phyloP scores from a whole-genome alignment of 371 early-diverging fungal species.

The Mortierella sp. region DNA sequence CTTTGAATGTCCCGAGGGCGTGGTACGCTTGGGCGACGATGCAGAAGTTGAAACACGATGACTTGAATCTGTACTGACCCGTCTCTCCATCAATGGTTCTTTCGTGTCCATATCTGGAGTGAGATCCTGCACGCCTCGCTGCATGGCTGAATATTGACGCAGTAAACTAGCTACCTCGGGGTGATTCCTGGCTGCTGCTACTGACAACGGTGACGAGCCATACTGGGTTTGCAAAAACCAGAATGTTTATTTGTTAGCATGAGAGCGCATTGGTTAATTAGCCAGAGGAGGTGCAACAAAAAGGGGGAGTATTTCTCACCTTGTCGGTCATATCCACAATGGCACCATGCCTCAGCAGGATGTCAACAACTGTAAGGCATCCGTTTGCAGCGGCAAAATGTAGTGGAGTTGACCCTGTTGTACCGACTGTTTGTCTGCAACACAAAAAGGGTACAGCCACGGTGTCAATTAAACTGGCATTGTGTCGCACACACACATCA shows the following conservation, averaged over 20 bases:
- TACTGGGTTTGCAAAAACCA: too few relatives aligned
- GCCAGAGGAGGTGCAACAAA: too few relatives aligned
- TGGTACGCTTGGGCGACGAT: neutral
- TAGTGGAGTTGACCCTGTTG: constrained; percentile 76
- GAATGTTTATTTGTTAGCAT: constrained; percentile 1
- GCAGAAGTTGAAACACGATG: constrained; percentile 13
- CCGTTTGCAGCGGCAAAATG: constrained; percentile 84
- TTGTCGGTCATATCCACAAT: constrained; percentile 69
- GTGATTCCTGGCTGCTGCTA: constrained; percentile 70
- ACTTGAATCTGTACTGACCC: constrained; percentile 11
- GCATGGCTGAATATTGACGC: constrained; percentile 43
- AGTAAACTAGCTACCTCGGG: constrained; percentile 63
- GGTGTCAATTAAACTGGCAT: neutral
- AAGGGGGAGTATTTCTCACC: too few relatives aligned
- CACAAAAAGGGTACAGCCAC: too few relatives aligned
- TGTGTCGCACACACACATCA: neutral
- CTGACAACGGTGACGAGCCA: constrained; percentile 68
- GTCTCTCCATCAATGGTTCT: constrained; percentile 19
- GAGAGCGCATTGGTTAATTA: neutral
- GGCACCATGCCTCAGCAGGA: constrained; percentile 73
- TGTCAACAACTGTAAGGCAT: constrained; percentile 66
- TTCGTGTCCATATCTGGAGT: constrained; percentile 38
- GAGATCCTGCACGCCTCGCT: constrained; percentile 38
- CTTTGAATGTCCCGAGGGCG: constrained; percentile 8
- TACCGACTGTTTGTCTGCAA: constrained; percentile 55